phyloP scores from a whole-genome alignment of 495 filamentous ascomycete genomes.

The Aspergillus heteromorphus region DNA sequence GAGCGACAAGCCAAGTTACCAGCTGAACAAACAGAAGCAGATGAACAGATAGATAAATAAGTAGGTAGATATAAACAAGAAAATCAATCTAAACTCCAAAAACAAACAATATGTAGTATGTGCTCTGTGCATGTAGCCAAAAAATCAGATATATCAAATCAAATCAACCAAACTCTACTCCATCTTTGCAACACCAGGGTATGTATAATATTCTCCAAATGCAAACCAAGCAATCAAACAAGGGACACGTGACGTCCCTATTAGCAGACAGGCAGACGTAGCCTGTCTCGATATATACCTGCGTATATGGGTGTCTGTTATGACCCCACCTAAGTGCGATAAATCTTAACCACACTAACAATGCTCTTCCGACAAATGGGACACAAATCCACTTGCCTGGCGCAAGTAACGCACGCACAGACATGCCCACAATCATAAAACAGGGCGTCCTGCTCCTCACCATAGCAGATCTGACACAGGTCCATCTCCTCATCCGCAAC shows the following conservation, averaged over 20 bases:
- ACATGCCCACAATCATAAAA: slow-evolving; percentile 67
- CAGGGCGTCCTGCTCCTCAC: slow-evolving; percentile 54
- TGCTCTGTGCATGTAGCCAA: background rate
- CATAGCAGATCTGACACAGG: slow-evolving; percentile 62
- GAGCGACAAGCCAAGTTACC: no score
- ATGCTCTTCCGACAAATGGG: slow-evolving; percentile 61
- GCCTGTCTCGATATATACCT: background rate
- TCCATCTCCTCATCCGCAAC: slow-evolving; percentile 58
- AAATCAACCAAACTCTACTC: background rate
- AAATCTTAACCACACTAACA: slow-evolving; percentile 54
- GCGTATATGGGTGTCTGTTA: no score
- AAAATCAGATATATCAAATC: background rate
- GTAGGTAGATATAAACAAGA: no score
- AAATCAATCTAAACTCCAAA: background rate
- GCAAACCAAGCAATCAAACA: slow-evolving; percentile 5
- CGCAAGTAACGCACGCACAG: slow-evolving; percentile 57
- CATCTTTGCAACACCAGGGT: slow-evolving; percentile 12
- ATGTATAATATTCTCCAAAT: slow-evolving; percentile 18
- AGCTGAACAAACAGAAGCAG: no score
- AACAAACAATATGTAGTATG: background rate
- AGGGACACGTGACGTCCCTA: slow-evolving; percentile 2
- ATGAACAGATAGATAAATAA: no score
- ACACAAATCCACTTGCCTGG: slow-evolving; percentile 56
- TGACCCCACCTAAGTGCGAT: slow-evolving; percentile 38
- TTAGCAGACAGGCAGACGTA: slow-evolving; percentile 10